phyloP scores from a whole-genome alignment of 257 asterid species.

The Apocynum venetum region DNA sequence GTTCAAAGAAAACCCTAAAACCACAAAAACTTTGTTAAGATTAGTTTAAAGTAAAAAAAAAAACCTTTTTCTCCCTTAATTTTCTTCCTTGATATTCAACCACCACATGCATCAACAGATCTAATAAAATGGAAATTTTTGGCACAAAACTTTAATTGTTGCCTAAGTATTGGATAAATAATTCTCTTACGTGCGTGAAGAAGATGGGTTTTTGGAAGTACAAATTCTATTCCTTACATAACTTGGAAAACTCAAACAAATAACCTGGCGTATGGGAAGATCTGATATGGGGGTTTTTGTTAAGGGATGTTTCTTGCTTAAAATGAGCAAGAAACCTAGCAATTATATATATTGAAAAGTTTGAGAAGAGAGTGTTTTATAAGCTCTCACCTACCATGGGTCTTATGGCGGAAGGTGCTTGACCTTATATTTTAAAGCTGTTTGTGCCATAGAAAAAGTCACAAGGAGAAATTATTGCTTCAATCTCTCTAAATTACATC shows the following conservation, averaged over 20 bases:
- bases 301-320: slow-evolving; percentile 28
- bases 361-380: slow-evolving; percentile 29
- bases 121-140: neutral
- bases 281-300: slow-evolving; percentile 16
- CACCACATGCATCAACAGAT: neutral
- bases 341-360: slow-evolving; percentile 21
- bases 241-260: neutral
- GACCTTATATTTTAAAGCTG: neutral
- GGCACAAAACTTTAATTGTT: neutral
- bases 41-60: neutral
- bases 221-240: neutral
- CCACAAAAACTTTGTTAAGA: neutral
- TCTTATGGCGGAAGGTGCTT: slow-evolving; percentile 61
- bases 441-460: neutral
- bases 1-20: slow-evolving; percentile 34
- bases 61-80: too few species aligned
- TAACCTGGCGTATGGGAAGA: neutral
- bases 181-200: slow-evolving; percentile 23
- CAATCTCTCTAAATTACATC: neutral
- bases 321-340: slow-evolving; percentile 34
- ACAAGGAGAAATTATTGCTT: neutral
- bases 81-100: slow-evolving; percentile 7
- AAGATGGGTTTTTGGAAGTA: slow-evolving; percentile 15
- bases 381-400: slow-evolving; percentile 65
- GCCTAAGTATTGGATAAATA: neutral